Base-by-base conservation (phyloP, 2,329 filamentous ascomycete genomes). In the Paramyrothecium roridum region DNA sequence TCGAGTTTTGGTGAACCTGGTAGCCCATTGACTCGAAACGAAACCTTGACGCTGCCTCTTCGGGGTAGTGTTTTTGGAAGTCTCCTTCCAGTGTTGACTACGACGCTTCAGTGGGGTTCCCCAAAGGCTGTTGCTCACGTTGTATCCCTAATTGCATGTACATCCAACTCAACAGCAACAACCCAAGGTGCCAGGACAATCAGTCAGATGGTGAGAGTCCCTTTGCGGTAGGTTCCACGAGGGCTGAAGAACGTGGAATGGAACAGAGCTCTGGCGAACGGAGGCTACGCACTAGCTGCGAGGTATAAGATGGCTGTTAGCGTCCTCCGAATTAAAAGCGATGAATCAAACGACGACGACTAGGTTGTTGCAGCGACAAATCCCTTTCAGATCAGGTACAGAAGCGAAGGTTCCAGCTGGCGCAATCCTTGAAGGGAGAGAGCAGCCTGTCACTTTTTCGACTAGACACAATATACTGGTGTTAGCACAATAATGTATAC, bases 251-350 rank as follows among this genome's bases (percentile, higher is more conserved):
- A 22, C 13, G 21, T n/a, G 16, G 6, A 17, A 21, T 80, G 75
- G 70, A 71, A 76, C 55, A 78, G 78, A 23, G 63, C 63, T 50
- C 61, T 80, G 8, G 66, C 66, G 0, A 70, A 75, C 16, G 76
- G 74, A 21, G 65, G 56, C 1, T 77, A 74, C 52, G 76, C 69
- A 7, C 70, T 73, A 8, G 65, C 70, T 8, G 78, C 77, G 11
- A 56, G 57, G 8, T 80, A 80, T 69, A 75, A 72, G 66, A 65
- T 80, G 47, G 67, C 63, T 3, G 64, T 78, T 52, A 71, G 70
- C 60, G 73, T 76, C 21, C 66, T 80, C 54, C 73, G 72, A 59
- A 70, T 80, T 55, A 77, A 74, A 53, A 77, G 78, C 10, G 68
- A 80, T 54, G 57, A 63, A 8, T 59, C 65, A 3, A 61, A 70